phyloP scores from a whole-genome alignment of 441 rosid genomes.

The Pelargonium myrrhifolium region DNA sequence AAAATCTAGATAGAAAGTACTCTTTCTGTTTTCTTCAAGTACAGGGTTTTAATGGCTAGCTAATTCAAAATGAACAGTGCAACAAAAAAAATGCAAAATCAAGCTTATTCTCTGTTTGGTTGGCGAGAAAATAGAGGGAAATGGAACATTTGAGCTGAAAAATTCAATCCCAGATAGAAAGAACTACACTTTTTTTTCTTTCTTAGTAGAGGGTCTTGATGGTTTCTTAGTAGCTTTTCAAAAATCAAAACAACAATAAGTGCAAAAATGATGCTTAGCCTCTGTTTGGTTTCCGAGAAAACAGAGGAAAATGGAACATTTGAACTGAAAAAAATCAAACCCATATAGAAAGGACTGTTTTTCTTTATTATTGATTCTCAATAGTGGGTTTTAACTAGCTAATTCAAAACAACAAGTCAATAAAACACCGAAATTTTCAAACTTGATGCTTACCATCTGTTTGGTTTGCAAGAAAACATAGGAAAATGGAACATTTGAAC shows the following conservation, averaged over 20 bases:
- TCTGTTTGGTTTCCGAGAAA: conserved; percentile 4
- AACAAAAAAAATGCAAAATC: no score
- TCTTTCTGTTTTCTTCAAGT: no score
- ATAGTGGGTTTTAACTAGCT: not conserved
- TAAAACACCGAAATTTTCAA: not conserved
- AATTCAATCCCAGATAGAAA: not conserved
- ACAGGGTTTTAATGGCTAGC: no score
- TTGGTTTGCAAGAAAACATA: not conserved
- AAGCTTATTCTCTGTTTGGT: not conserved
- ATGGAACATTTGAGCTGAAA: not conserved
- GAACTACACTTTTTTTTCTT: no score
- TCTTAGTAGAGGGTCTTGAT: no score
- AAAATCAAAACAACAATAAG: no score
- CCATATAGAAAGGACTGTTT: not conserved
- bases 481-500: not conserved
- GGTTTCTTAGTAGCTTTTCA: no score
- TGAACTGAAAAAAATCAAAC: not conserved
- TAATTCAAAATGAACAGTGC: no score
- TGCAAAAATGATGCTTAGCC: not conserved
- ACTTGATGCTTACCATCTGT: not conserved
- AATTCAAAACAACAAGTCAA: no score
- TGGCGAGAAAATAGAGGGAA: not conserved
- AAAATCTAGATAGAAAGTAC: no score
- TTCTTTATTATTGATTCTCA: not conserved
- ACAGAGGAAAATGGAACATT: not conserved